Percentiles rank a stretch among this genome's conserved stretches.
Evolutionary conservation across 306 rosid genomes (phyloP).

Genomic region (Rubus idaeus): DNA sequence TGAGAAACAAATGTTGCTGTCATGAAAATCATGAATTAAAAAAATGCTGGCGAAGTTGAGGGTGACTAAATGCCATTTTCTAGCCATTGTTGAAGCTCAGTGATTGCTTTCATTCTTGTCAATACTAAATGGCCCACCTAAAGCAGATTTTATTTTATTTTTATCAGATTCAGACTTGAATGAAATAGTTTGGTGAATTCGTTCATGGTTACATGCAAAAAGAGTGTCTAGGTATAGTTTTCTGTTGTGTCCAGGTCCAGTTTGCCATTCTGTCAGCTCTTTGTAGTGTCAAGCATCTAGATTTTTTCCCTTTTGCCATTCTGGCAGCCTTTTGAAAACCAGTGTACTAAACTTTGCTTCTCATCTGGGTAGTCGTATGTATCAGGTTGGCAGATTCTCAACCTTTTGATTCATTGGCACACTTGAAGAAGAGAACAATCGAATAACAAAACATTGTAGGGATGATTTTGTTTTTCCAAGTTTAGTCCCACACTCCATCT

Average conservation of each 20-base stretch:
- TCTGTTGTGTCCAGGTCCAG: neutral
- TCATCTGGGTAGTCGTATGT: neutral
- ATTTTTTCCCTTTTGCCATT: neutral
- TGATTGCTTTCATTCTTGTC: neutral
- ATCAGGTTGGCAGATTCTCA: neutral
- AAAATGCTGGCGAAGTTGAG: too few relatives aligned
- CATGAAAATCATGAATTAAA: neutral
- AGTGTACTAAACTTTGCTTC: neutral
- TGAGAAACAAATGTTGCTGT: constrained; percentile 6
- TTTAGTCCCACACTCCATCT: neutral
- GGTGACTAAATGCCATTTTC: neutral
- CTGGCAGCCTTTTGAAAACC: neutral
- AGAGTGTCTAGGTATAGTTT: neutral
- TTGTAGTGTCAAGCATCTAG: neutral
- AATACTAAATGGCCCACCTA: neutral
- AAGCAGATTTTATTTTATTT: neutral
- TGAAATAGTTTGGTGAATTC: neutral
- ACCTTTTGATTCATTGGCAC: neutral
- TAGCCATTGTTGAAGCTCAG: neutral
- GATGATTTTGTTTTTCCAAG: neutral
- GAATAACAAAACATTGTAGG: neutral
- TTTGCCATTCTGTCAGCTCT: neutral
- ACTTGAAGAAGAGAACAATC: neutral
- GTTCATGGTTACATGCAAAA: neutral
- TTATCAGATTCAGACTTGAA: neutral